Conservation (phyloP, 1,284 basidiomycete genomes). For the Melampsora americana region DNA sequence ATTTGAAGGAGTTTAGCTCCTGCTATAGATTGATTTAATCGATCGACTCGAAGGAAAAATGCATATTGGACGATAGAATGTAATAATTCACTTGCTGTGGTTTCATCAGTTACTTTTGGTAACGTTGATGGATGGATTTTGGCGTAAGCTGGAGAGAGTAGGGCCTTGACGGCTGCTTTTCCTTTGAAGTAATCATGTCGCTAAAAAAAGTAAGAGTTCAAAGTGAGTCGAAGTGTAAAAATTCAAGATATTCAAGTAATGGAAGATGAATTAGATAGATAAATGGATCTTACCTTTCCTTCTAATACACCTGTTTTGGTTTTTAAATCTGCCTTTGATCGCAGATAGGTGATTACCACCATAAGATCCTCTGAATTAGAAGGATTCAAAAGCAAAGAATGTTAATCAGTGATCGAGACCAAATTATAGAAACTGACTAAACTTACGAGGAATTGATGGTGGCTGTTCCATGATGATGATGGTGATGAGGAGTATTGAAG, state of each 20-base stretch:
- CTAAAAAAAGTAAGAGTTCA: background rate
- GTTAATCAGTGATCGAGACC: background rate
- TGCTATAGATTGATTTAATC: slow-evolving; percentile 62
- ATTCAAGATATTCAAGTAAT: too few relatives aligned
- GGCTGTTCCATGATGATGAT: slow-evolving; percentile 30
- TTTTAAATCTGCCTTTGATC: slow-evolving; percentile 33
- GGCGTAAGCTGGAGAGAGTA: slow-evolving; percentile 82
- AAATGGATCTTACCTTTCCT: slow-evolving; percentile 18
- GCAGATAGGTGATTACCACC: slow-evolving; percentile 19
- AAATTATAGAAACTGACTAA: background rate
- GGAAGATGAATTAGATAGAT: too few relatives aligned
- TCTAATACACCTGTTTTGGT: slow-evolving; percentile 29
- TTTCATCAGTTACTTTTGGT: slow-evolving; percentile 65
- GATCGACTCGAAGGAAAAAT: slow-evolving; percentile 54
- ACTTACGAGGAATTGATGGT: slow-evolving; percentile 23
- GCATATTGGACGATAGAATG: slow-evolving; percentile 68
- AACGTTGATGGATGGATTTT: slow-evolving; percentile 80
- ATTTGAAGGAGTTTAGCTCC: slow-evolving; percentile 75
- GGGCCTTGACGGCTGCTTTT: slow-evolving; percentile 83
- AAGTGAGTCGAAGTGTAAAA: background rate
- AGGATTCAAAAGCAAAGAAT: background rate
- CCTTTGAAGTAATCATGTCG: slow-evolving; percentile 59
- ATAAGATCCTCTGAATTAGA: slow-evolving; percentile 27
- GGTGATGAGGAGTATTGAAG: too few relatives aligned
- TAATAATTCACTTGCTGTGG: slow-evolving; percentile 71